Evolutionary conservation across 352 stramenopile species (phyloP).

Genomic region (Phytophthora sansomeana): DNA sequence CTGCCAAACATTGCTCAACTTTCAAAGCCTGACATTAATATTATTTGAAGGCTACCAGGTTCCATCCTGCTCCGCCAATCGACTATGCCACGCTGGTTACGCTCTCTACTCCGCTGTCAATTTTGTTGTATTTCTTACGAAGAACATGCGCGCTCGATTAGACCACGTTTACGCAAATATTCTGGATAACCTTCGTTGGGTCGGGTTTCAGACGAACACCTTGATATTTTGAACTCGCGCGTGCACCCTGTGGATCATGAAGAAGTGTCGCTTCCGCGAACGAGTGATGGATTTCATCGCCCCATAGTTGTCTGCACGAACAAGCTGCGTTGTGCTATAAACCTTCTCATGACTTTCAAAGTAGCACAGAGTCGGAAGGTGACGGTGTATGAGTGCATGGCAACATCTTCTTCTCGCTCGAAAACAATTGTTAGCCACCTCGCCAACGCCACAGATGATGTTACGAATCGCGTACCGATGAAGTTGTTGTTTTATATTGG

Average conservation of each 20-base stretch:
- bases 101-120: conserved; percentile 24
- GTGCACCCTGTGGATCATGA: not conserved
- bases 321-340: conserved; percentile 3
- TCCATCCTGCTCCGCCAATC: not conserved
- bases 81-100: conserved; percentile 13
- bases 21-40: no score
- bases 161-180: conserved; percentile 16
- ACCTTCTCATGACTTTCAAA: conserved; percentile 8
- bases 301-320: conserved; percentile 6
- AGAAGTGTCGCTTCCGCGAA: no score
- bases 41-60: conserved; percentile 14
- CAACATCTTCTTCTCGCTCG: not conserved
- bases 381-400: conserved; percentile 14
- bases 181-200: conserved; percentile 13
- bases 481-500: conserved; percentile 29
- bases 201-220: not conserved
- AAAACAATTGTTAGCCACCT: conserved; percentile 2
- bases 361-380: not conserved
- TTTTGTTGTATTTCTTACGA: conserved; percentile 9
- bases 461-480: conserved; percentile 18
- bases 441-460: conserved; percentile 11
- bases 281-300: not conserved
- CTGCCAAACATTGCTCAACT: no score
- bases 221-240: conserved; percentile 7
- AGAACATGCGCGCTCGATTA: conserved; percentile 9